Percentiles rank a stretch among this genome's conserved stretches.
phyloP scores from a whole-genome alignment of 495 filamentous ascomycete species.

The Haplographium delicatum region DNA sequence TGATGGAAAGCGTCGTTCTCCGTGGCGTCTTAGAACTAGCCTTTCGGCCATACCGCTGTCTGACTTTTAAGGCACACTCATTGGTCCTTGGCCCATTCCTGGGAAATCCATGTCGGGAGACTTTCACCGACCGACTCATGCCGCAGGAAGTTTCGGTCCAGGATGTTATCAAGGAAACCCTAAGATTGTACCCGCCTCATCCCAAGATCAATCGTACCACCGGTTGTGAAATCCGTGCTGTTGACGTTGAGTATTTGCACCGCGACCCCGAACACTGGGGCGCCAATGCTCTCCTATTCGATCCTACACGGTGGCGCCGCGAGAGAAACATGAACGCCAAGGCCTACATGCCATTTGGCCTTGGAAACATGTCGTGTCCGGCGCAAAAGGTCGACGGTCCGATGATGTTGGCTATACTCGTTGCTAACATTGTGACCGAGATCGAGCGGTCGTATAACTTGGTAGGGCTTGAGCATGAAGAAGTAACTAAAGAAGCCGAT shows the following conservation, averaged over 20 bases:
- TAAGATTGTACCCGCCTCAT: not conserved
- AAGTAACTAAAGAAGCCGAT: too few relatives aligned
- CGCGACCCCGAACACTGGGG: not conserved
- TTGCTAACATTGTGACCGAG: too few relatives aligned
- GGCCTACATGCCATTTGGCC: slow-evolving; percentile 7
- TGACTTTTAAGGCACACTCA: too few relatives aligned
- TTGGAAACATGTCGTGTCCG: not conserved
- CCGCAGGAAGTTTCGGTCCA: too few relatives aligned
- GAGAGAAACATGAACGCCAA: not conserved
- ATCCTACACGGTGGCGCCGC: not conserved
- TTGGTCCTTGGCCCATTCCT: not conserved
- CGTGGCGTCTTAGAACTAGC: not conserved
- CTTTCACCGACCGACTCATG: too few relatives aligned
- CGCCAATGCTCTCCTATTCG: not conserved
- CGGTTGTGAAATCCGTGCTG: not conserved
- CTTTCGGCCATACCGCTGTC: not conserved
- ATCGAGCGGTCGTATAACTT: too few relatives aligned
- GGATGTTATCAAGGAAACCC: not conserved
- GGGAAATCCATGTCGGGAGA: not conserved
- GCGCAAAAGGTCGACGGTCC: not conserved
- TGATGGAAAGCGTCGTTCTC: not conserved
- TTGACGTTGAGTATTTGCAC: slow-evolving; percentile 10
- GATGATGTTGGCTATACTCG: slow-evolving; percentile 14
- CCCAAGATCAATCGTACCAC: not conserved
- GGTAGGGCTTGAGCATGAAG: too few relatives aligned